Percentiles rank a stretch among this genome's conserved stretches.
Conservation (phyloP, 169 alveolate genomes). For the Cyclospora cayetanensis region DNA sequence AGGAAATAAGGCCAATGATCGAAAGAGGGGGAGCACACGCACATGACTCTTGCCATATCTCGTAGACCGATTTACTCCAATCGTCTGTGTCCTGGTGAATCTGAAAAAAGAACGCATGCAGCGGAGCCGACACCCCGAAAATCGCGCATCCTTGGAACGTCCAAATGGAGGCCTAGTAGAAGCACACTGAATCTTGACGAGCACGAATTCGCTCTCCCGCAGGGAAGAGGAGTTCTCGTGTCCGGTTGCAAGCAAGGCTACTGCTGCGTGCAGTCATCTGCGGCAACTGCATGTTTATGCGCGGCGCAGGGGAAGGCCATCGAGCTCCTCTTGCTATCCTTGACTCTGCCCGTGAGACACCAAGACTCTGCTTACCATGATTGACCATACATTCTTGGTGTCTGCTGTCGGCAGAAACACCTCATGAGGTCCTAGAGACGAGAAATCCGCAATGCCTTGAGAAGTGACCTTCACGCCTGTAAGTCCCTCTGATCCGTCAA, state of each 20-base stretch:
- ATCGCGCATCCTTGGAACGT: neutral
- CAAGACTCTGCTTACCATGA: conserved; percentile 54
- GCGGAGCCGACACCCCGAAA: neutral
- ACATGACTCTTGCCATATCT: conserved; percentile 67
- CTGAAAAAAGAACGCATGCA: neutral
- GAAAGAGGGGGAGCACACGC: too few relatives aligned
- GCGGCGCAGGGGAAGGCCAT: neutral
- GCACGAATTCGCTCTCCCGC: neutral
- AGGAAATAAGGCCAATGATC: too few relatives aligned
- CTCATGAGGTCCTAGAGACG: conserved; percentile 26
- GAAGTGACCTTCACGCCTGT: neutral
- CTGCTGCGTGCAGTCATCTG: neutral
- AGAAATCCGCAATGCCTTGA: conserved; percentile 56
- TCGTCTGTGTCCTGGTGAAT: conserved; percentile 63
- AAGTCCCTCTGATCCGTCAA: neutral
- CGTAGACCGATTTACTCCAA: conserved; percentile 55
- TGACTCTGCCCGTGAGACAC: too few relatives aligned
- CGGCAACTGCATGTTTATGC: neutral
- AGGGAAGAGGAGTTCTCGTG: neutral
- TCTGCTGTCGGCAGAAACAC: conserved; percentile 44
- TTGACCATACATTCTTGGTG: conserved; percentile 58
- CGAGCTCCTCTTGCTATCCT: neutral
- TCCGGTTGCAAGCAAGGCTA: neutral
- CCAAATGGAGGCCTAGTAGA: neutral
- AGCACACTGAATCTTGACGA: neutral